These are phyloP conservation scores for Leishmania arabica DNA, from an alignment of 208 protist species.

Conservation along the genomic window DNA sequence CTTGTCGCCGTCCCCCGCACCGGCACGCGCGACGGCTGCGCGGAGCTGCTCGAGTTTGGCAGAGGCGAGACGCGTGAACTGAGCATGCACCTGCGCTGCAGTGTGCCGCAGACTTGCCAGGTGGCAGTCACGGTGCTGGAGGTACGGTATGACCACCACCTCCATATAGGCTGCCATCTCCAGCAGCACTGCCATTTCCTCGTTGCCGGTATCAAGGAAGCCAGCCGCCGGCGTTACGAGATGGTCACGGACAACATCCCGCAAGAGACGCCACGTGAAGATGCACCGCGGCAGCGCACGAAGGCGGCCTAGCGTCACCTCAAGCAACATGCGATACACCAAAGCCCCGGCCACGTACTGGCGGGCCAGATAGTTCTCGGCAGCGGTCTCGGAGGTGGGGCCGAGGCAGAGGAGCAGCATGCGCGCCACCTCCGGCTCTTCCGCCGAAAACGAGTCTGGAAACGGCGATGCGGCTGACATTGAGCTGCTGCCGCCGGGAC, in stretches of 20 bases:
- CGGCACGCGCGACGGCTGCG: background rate
- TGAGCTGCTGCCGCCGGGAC: background rate
- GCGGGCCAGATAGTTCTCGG: background rate
- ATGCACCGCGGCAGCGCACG: slow-evolving; percentile 48
- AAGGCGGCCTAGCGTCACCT: slow-evolving; percentile 50
- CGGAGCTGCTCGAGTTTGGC: slow-evolving; percentile 1
- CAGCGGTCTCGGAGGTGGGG: background rate
- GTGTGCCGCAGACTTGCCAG: slow-evolving; percentile 18
- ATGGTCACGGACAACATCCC: slow-evolving; percentile 11
- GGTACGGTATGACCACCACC: slow-evolving; percentile 16
- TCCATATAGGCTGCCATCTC: slow-evolving; percentile 11
- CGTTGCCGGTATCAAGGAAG: background rate
- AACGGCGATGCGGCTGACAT: background rate
- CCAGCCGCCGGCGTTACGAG: background rate
- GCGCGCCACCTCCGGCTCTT: slow-evolving; percentile 26
- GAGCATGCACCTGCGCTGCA: slow-evolving; percentile 17
- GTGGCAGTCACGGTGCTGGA: slow-evolving; percentile 34
- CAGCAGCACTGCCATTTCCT: background rate
- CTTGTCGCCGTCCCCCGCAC: background rate
- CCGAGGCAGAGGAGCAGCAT: slow-evolving; percentile 2
- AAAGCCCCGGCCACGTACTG: slow-evolving; percentile 29
- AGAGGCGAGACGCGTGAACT: slow-evolving; percentile 16
- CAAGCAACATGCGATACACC: slow-evolving; percentile 48
- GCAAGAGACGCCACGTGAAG: slow-evolving; percentile 54
- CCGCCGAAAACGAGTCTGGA: slow-evolving; percentile 2